phyloP scores from a whole-genome alignment of 208 protist species.

The Leishmania lainsoni region DNA sequence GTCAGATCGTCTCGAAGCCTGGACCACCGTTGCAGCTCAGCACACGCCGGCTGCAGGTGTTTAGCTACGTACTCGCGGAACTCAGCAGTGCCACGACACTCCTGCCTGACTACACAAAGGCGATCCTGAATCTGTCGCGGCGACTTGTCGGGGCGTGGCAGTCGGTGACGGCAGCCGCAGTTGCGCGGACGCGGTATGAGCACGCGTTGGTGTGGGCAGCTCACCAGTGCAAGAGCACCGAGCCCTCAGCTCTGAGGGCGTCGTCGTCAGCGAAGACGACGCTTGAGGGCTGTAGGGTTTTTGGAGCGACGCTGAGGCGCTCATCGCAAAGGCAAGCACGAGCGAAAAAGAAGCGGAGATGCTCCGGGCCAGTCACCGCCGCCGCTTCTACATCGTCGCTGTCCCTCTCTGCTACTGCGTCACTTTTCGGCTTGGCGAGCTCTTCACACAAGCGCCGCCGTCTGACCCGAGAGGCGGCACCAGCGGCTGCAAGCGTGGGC shows the following conservation, averaged over 20 bases:
- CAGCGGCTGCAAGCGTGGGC: slow-evolving; percentile 6
- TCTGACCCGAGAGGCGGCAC: not conserved
- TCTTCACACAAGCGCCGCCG: slow-evolving; percentile 22
- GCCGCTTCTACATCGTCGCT: not conserved
- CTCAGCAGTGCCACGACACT: slow-evolving; percentile 67
- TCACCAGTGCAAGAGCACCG: not conserved
- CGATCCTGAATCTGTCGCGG: slow-evolving; percentile 50
- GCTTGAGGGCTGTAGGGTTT: not conserved
- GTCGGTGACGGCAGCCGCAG: slow-evolving; percentile 54
- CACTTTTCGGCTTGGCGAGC: slow-evolving; percentile 13
- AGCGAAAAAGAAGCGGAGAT: not conserved
- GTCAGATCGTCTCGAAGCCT: not conserved
- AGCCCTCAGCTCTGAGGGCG: not conserved
- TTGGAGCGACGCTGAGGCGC: not conserved
- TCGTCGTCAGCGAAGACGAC: not conserved
- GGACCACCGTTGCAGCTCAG: slow-evolving; percentile 27
- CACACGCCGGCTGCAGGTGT: slow-evolving; percentile 54
- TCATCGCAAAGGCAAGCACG: not conserved
- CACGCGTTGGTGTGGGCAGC: slow-evolving; percentile 26
- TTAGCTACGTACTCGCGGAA: slow-evolving; percentile 71
- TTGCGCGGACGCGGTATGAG: slow-evolving; percentile 31
- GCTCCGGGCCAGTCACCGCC: not conserved
- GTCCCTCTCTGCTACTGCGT: slow-evolving; percentile 5
- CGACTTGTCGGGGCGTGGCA: slow-evolving; percentile 65
- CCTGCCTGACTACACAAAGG: slow-evolving; percentile 66